Evolutionary conservation across 2,329 filamentous ascomycete species (phyloP).

Genomic region (Fonsecaea pedrosoi): DNA sequence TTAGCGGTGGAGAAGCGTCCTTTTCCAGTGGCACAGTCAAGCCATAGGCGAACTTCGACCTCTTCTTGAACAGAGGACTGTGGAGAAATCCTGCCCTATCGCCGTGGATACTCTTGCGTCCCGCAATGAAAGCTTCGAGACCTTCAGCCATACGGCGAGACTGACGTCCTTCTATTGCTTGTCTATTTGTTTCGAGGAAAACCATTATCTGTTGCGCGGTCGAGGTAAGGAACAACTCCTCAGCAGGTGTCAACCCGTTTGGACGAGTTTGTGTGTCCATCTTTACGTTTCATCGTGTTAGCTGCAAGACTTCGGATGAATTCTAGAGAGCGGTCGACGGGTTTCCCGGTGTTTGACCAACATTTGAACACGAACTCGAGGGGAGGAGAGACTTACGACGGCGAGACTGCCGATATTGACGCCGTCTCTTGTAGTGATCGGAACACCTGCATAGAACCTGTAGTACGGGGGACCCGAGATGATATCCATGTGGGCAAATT

Average conservation of each 20-base stretch:
- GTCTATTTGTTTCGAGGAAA: constrained; percentile 43
- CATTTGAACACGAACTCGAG: neutral
- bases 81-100: constrained; percentile 41
- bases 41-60: constrained; percentile 11
- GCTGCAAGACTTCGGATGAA: neutral
- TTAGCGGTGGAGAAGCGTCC: neutral
- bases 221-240: constrained; percentile 41
- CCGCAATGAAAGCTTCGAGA: constrained; percentile 44
- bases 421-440: constrained; percentile 43
- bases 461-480: constrained; percentile 42
- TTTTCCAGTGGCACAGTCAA: neutral
- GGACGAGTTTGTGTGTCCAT: constrained; percentile 39
- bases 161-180: constrained; percentile 40
- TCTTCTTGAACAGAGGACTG: constrained; percentile 8
- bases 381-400: constrained; percentile 23
- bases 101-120: constrained; percentile 33
- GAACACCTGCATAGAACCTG: constrained; percentile 45
- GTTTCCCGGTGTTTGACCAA: neutral
- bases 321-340: neutral
- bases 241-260: constrained; percentile 30
- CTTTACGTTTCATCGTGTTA: neutral
- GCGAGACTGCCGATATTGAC: constrained; percentile 46
- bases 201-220: constrained; percentile 42
- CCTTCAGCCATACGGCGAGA: constrained; percentile 37
- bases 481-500: constrained; percentile 44